Evolutionary conservation across 495 filamentous ascomycete genomes (phyloP).

Genomic region (Hypoxylon fragiforme): DNA sequence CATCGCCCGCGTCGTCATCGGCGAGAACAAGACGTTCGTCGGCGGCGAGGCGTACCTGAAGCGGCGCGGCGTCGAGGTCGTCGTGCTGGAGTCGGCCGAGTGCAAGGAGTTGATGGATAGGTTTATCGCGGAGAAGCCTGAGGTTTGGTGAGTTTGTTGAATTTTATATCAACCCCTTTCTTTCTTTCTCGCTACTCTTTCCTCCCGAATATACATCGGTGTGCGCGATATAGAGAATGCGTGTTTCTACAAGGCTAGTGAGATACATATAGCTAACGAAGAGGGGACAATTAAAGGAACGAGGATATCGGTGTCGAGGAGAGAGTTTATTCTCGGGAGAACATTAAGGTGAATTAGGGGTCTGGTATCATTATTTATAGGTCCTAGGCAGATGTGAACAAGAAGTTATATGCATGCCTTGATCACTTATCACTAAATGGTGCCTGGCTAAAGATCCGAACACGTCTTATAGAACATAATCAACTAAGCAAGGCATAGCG

Average conservation of each 20-base stretch:
- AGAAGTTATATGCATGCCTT: too few species aligned
- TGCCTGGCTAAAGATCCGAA: too few species aligned
- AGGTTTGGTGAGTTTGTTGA: conserved; percentile 66
- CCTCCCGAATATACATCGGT: conserved; percentile 1
- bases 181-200: not conserved
- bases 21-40: conserved; percentile 78
- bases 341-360: not conserved
- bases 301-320: conserved; percentile 72
- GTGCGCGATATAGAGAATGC: too few species aligned
- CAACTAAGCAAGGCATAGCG: too few species aligned
- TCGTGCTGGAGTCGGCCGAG: conserved; percentile 69
- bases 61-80: conserved; percentile 72
- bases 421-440: too few species aligned
- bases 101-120: conserved; percentile 74
- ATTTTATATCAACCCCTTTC: too few species aligned
- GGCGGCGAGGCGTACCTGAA: conserved; percentile 76
- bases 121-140: conserved; percentile 76
- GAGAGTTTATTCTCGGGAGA: conserved; percentile 48
- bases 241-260: not conserved
- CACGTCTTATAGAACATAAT: too few species aligned
- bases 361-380: too few species aligned
- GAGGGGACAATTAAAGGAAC: conserved; percentile 66
- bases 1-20: conserved; percentile 78
- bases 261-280: conserved; percentile 6
- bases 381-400: too few species aligned